Conservation (phyloP, 345 rosid species). For the Rhizophora apiculata region DNA sequence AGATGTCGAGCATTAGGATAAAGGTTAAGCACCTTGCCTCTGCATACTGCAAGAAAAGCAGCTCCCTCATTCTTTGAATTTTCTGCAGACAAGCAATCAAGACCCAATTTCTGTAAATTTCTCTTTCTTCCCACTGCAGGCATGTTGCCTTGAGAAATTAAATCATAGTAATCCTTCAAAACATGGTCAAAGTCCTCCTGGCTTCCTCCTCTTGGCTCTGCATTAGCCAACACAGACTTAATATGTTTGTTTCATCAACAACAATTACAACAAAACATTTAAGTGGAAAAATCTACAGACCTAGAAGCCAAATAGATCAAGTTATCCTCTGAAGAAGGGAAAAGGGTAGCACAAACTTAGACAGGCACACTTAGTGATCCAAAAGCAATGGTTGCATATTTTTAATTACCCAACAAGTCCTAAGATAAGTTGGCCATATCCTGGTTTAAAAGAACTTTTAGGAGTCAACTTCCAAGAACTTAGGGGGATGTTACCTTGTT, state of each 20-base stretch:
- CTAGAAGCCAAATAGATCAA: neutral
- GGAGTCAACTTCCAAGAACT: too few species aligned
- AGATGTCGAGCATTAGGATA: neutral
- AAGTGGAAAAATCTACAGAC: neutral
- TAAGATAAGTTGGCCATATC: too few species aligned
- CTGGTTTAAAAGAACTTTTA: too few species aligned
- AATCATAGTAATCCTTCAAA: conserved; percentile 71
- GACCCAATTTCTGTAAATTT: conserved; percentile 48
- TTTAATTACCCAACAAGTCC: too few species aligned
- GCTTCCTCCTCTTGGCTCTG: conserved; percentile 89
- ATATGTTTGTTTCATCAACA: conserved; percentile 13
- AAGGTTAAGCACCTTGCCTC: conserved; percentile 68
- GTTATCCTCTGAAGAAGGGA: conserved; percentile 1
- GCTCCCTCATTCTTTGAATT: conserved; percentile 58
- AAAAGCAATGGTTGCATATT: too few species aligned
- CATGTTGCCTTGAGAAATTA: conserved; percentile 40
- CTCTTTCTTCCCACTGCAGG: conserved; percentile 45
- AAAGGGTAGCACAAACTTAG: too few species aligned
- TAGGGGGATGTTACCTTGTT: too few species aligned
- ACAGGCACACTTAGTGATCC: too few species aligned
- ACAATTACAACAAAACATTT: neutral
- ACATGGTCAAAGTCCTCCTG: conserved; percentile 79
- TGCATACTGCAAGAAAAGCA: conserved; percentile 88
- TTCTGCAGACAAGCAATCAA: conserved; percentile 30
- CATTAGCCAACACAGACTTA: conserved; percentile 23